A percentile compares a stretch with the other conserved stretches of the same genome.
These are phyloP conservation scores for Russula dissimulans DNA, from an alignment of 768 basidiomycete genomes.

Conservation along the genomic window DNA sequence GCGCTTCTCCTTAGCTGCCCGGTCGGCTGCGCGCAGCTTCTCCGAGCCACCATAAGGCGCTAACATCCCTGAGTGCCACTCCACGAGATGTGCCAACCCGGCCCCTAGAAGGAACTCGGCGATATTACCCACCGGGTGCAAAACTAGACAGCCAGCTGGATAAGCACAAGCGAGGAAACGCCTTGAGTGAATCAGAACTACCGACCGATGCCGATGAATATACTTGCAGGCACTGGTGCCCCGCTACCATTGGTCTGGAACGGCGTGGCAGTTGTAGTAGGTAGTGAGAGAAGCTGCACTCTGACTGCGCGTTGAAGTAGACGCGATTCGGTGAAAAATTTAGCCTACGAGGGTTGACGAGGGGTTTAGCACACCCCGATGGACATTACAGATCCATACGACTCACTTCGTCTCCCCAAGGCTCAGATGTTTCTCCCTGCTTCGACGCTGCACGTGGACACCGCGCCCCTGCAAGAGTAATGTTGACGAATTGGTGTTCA, in stretches of 20 bases:
- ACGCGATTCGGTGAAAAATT: conserved; percentile 86
- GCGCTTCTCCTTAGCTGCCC: conserved; percentile 66
- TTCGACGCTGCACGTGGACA: conserved; percentile 61
- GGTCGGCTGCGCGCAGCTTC: conserved; percentile 77
- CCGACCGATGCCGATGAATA: conserved; percentile 83
- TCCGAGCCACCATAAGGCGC: conserved; percentile 80
- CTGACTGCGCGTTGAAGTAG: conserved; percentile 73
- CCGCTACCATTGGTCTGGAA: conserved; percentile 55
- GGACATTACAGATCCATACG: background rate
- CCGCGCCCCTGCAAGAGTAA: conserved; percentile 76
- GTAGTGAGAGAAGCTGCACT: conserved; percentile 71
- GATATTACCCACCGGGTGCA: conserved; percentile 92
- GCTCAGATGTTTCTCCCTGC: conserved; percentile 71
- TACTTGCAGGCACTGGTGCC: conserved; percentile 59
- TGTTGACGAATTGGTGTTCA: conserved; percentile 84
- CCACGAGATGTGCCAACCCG: conserved; percentile 86
- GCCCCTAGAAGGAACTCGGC: conserved; percentile 78
- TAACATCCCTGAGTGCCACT: conserved; percentile 97
- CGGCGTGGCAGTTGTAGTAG: conserved; percentile 68
- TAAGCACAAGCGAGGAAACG: background rate
- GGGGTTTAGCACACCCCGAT: background rate
- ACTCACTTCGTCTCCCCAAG: conserved; percentile 82
- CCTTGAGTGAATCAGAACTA: conserved; percentile 7
- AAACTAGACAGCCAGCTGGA: conserved; percentile 33
- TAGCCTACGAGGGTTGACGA: conserved; percentile 45